Conservation (phyloP, 2,329 filamentous ascomycete species). For the Alternaria viburni region DNA sequence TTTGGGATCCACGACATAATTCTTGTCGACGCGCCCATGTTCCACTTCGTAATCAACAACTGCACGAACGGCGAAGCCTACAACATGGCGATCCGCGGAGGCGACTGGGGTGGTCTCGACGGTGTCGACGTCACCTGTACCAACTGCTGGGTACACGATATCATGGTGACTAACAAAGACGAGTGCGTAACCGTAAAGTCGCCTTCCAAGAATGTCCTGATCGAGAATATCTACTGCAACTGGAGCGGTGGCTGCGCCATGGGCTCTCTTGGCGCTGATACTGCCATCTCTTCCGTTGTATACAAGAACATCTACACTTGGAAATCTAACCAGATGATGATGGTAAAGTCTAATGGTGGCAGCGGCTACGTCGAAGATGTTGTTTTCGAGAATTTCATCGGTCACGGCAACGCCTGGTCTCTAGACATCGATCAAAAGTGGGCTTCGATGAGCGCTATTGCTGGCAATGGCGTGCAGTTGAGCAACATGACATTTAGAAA, state of each 20-base stretch:
- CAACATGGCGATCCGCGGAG: constrained; percentile 63
- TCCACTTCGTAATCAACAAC: constrained; percentile 60
- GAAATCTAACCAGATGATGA: constrained; percentile 67
- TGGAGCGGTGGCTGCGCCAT: constrained; percentile 66
- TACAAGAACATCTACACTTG: constrained; percentile 66
- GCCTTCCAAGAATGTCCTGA: constrained; percentile 58
- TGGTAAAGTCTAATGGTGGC: constrained; percentile 68
- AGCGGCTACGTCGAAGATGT: constrained; percentile 59
- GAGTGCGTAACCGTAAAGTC: constrained; percentile 65
- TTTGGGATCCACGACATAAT: constrained; percentile 59
- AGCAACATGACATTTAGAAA: constrained; percentile 61
- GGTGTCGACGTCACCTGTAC: constrained; percentile 62
- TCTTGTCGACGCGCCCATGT: constrained; percentile 58
- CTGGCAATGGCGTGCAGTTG: constrained; percentile 60
- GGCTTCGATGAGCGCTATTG: constrained; percentile 50
- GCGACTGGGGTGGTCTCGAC: constrained; percentile 60
- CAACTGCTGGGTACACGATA: constrained; percentile 65
- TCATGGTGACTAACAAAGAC: constrained; percentile 68
- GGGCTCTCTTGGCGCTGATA: constrained; percentile 60
- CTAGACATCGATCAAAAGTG: constrained; percentile 64
- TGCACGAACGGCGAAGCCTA: constrained; percentile 61
- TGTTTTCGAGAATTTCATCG: constrained; percentile 65
- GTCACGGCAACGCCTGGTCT: constrained; percentile 65
- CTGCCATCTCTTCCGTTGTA: constrained; percentile 58
- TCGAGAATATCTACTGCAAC: constrained; percentile 68